Percentiles rank a stretch among this genome's conserved stretches.
Evolutionary conservation across 352 stramenopile genomes (phyloP).

Genomic region (Blastocystis sp.): DNA sequence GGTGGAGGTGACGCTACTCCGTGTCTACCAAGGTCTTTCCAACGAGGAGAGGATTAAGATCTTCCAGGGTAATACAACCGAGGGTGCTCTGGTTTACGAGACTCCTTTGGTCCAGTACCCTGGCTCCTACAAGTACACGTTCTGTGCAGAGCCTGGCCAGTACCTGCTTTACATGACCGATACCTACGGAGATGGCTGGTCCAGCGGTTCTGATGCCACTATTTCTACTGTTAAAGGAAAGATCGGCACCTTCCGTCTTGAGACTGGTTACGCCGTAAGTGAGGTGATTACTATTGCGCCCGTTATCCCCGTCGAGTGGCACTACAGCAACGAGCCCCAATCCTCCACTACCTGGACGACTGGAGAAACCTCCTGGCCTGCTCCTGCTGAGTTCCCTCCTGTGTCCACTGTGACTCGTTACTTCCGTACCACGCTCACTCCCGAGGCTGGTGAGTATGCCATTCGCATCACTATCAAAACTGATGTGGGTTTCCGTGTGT

Average conservation of each 20-base stretch:
- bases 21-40: neutral
- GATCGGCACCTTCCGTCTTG: neutral
- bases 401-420: slow-evolving; percentile 64
- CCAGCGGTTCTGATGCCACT: neutral
- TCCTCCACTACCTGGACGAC: slow-evolving; percentile 24
- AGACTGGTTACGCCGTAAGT: neutral
- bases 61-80: neutral
- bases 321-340: slow-evolving; percentile 20
- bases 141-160: neutral
- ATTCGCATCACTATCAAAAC: slow-evolving; percentile 5
- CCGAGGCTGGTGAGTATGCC: slow-evolving; percentile 38
- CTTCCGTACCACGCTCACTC: slow-evolving; percentile 34
- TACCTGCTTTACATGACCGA: neutral
- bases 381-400: slow-evolving; percentile 4
- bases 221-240: neutral
- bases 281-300: neutral
- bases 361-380: neutral
- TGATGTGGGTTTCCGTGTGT: slow-evolving; percentile 57
- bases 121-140: neutral
- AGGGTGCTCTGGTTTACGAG: neutral
- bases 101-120: neutral
- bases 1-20: neutral
- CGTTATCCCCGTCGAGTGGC: neutral
- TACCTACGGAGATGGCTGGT: neutral
- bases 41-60: neutral